phyloP scores from a whole-genome alignment of 148 eudicot genomes.

The Cornus controversa region DNA sequence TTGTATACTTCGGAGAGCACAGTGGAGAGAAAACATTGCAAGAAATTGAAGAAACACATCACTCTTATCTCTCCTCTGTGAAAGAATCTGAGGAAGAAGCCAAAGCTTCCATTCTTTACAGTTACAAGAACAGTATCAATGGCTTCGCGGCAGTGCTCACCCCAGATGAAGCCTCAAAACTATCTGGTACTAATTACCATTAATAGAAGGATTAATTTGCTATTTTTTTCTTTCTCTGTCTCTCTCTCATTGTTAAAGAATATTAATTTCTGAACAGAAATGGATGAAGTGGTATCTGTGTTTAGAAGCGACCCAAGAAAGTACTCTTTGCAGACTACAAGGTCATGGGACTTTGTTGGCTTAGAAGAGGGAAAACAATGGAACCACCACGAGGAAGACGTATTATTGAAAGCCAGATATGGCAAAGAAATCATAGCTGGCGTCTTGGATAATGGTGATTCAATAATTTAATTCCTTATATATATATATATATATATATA shows the following conservation, averaged over 20 bases:
- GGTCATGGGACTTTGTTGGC: conserved; percentile 91
- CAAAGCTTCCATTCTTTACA: conserved; percentile 64
- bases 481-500: not conserved
- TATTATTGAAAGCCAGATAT: conserved; percentile 55
- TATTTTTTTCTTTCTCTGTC: too few species aligned
- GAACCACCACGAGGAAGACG: conserved; percentile 9
- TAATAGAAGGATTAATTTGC: too few species aligned
- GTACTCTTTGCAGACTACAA: conserved; percentile 74
- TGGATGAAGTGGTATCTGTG: conserved; percentile 70
- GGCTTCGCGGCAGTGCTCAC: conserved; percentile 90
- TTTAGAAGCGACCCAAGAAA: conserved; percentile 59
- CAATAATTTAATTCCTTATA: too few species aligned
- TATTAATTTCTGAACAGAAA: conserved; percentile 18
- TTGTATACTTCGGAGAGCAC: conserved; percentile 80
- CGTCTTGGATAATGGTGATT: conserved; percentile 66
- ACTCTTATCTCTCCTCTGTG: conserved; percentile 56
- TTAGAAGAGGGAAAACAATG: conserved; percentile 37
- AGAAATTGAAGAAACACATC: conserved; percentile 71
- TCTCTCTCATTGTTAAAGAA: not conserved
- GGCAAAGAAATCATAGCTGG: conserved; percentile 74
- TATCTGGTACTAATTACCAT: conserved; percentile 43
- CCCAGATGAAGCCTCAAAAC: conserved; percentile 53
- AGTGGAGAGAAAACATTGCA: conserved; percentile 52
- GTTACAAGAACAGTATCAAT: conserved; percentile 80
- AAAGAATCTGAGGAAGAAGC: conserved; percentile 77